Base-by-base conservation (phyloP, 495 filamentous ascomycete species). In the Aspergillus affinis region DNA sequence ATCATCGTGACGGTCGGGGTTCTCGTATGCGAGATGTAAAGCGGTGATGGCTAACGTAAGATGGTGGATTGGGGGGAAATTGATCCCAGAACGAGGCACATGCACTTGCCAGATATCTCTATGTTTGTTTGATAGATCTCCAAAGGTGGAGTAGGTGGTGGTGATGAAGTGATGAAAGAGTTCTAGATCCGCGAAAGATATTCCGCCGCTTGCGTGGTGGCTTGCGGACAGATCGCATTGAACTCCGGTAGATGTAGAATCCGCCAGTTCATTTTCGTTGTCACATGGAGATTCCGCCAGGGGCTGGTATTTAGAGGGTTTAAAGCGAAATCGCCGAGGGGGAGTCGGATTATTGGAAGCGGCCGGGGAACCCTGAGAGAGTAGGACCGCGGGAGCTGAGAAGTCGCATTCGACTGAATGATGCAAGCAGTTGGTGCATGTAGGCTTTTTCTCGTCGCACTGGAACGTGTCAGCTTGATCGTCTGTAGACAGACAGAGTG, bases 61-160 rank as follows among this genome's bases (percentile, higher is more conserved):
- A 55, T 80, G 78, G 32, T 79, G 62, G n/a, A 82, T 73, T 1
- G 77, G 78, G 2, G 75, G 74, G 51, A 75, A 76, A 7, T 66
- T 44, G 45, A 81, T 70, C 0, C 75, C 75, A 67, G 77, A 76
- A 63, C 73, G 64, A 2, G 72, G 71, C n/a, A 79, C 51, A 41
- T 75, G 71, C 6, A 64, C 55, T 32, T 72, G 68, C 76, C 78
- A 81, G 17, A 83, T 18, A 0, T 36, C 4, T 0, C 70, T 46
- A 15, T 62, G 53, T 7, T 63, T 62, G 0, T 54, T 13, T 4
- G 30, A 3, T 29, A 55, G 52, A n/a, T 60, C 56, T 2, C 55
- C 56, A 3, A 69, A 27, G 12, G 67, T 69, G 36, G 36, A 32
- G 32, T 59, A 63, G 0, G 67, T 66, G 3, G 60, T 53, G 29